A percentile compares a stretch with the other conserved stretches of the same genome.
These are phyloP conservation scores for Fusarium sp. DNA, from an alignment of 2,329 filamentous ascomycete genomes.

Conservation along the genomic window DNA sequence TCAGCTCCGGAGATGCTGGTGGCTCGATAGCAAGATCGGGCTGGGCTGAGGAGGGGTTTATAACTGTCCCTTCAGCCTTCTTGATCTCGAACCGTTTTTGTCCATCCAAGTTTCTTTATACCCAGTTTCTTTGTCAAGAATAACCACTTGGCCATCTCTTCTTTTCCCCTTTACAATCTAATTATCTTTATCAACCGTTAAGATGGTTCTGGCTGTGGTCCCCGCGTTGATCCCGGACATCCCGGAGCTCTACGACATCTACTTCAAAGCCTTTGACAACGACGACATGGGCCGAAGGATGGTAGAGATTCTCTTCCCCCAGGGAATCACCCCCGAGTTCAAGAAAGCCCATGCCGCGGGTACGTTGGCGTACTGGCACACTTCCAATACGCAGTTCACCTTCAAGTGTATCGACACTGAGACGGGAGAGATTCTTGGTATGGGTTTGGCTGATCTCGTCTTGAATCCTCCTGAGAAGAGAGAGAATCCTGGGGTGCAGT, in stretches of 20 bases:
- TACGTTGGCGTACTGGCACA: conserved; percentile 52
- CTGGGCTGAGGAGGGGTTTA: background rate
- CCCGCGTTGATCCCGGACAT: conserved; percentile 58
- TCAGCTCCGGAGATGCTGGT: background rate
- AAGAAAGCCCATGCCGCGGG: conserved; percentile 54
- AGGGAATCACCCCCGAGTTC: conserved; percentile 49
- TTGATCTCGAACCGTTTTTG: background rate
- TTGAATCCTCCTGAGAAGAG: conserved; percentile 52
- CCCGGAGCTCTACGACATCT: conserved; percentile 55
- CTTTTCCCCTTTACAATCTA: background rate
- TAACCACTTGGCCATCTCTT: background rate
- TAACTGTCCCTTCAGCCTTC: background rate
- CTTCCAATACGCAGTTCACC: conserved; percentile 53
- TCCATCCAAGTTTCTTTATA: background rate
- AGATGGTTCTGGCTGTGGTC: conserved; percentile 53
- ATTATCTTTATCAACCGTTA: conserved; percentile 1
- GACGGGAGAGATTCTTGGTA: conserved; percentile 55
- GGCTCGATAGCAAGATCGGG: background rate
- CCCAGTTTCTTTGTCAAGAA: background rate
- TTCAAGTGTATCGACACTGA: conserved; percentile 57
- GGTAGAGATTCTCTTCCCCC: conserved; percentile 53
- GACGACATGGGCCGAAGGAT: conserved; percentile 52
- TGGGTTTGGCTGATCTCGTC: conserved; percentile 57
- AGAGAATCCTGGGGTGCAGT: conserved; percentile 54
- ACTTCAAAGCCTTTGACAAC: conserved; percentile 55